Evolutionary conservation across 345 rosid species (phyloP), one percentile per base, ranked within the genome.

Genomic region (Nasturtium officinale): DNA sequence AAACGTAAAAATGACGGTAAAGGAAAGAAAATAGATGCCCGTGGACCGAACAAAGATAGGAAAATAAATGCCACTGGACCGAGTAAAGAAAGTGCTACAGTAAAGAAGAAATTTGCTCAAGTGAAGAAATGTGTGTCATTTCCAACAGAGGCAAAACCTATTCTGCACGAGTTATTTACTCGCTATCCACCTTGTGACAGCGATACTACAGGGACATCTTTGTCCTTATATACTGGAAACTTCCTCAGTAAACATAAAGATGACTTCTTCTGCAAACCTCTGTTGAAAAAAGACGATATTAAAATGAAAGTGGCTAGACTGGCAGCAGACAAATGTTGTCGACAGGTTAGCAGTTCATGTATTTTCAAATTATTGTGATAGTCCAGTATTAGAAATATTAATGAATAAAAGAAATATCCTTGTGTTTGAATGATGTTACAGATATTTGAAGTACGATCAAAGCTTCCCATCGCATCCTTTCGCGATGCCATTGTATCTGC

Each of bases 391-490:
- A n/a, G n/a, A n/a, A n/a, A n/a, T n/a, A n/a, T n/a, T n/a, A n/a
- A n/a, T n/a, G n/a, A n/a, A n/a, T n/a, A n/a, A 66, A 10, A 30
- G 51, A 60, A 68, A 57, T 60, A 51, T 32, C 25, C 60, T 72
- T 76, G 20, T 70, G 13, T 75, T 77, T 26, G 48, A 66, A 61
- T 85, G 51, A 29, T 80, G 45, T 15, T 37, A 83, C 90, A 90
- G 99, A 84, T 89, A 76, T 28, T 70, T 82, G 78, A 82, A 79
- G 73, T 54, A 61, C 85, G 92, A 72, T 82, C 82, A 68, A 90
- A 82, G 87, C 97, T 95, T 58, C 99, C 99, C 61, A 95, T 95
- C 59, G 72, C 96, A 62, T 82, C 92, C 26, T 89, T 86, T 75
- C 79, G 72, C 79, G 90, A 87, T 64, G 81, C 63, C 73, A 91